A percentile compares a stretch with the other conserved stretches of the same genome.
Evolutionary conservation across 2,329 filamentous ascomycete genomes (phyloP).

Genomic region (Pseudopyricularia javanii): DNA sequence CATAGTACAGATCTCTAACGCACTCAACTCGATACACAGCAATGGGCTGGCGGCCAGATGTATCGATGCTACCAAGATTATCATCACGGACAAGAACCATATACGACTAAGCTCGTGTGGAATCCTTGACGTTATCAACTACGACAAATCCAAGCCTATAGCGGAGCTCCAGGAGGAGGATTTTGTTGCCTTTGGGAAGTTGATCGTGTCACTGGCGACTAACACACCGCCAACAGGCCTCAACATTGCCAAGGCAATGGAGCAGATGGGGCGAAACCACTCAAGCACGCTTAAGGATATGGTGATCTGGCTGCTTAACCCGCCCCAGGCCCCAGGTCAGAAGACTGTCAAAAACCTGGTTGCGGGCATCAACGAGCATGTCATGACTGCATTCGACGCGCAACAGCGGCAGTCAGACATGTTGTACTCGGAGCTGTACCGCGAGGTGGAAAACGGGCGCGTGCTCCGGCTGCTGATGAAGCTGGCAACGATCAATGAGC

Average conservation of each 20-base stretch:
- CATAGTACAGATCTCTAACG: conserved; percentile 80
- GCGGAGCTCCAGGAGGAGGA: conserved; percentile 80
- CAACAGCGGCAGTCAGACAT: conserved; percentile 70
- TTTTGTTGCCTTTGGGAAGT: conserved; percentile 67
- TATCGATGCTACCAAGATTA: conserved; percentile 76
- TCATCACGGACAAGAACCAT: conserved; percentile 82
- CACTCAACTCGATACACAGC: conserved; percentile 73
- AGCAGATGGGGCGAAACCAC: conserved; percentile 60
- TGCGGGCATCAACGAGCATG: conserved; percentile 63
- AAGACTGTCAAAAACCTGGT: conserved; percentile 44
- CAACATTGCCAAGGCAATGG: conserved; percentile 54
- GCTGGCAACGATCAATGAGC: conserved; percentile 77
- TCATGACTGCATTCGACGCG: conserved; percentile 64
- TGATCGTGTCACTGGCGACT: conserved; percentile 73
- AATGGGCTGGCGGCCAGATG: conserved; percentile 73
- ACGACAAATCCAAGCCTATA: conserved; percentile 55
- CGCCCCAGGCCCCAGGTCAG: conserved; percentile 26
- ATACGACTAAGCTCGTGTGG: conserved; percentile 80
- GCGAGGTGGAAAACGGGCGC: conserved; percentile 83
- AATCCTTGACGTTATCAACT: conserved; percentile 80
- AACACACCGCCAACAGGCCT: conserved; percentile 43
- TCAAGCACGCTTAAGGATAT: conserved; percentile 68
- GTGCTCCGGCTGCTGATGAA: conserved; percentile 71
- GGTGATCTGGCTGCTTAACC: conserved; percentile 68
- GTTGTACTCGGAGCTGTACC: conserved; percentile 56